Evolutionary conservation across 1,284 basidiomycete species (phyloP).

Genomic region (Ceratorhiza oryzae-sativae): DNA sequence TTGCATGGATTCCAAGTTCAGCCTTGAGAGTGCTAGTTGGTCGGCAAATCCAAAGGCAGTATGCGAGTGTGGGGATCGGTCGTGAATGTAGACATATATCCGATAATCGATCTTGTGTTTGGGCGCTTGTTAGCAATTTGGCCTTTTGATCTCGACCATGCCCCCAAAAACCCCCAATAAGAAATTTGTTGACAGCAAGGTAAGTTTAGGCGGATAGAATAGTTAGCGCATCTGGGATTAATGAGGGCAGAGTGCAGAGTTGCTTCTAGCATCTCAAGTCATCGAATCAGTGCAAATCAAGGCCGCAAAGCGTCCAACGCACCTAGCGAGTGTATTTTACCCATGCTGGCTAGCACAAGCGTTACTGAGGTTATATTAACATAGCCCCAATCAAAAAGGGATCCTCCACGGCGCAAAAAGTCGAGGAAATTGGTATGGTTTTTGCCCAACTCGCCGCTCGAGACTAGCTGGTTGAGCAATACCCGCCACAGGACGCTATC

Average conservation of each 20-base stretch:
- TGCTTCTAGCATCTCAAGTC: conserved; percentile 23
- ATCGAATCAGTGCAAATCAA: conserved; percentile 18
- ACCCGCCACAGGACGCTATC: conserved; percentile 1
- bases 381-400: neutral
- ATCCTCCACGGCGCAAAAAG: conserved; percentile 6
- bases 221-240: neutral
- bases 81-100: neutral
- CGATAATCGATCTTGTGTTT: neutral
- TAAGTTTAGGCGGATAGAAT: neutral
- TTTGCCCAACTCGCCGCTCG: neutral
- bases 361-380: neutral
- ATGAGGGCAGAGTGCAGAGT: neutral
- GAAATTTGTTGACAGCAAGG: conserved; percentile 33
- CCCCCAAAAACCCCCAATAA: conserved; percentile 12
- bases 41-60: neutral
- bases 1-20: neutral
- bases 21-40: neutral
- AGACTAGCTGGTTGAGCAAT: neutral
- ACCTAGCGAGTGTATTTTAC: neutral
- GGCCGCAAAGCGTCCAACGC: neutral
- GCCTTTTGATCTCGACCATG: conserved; percentile 1
- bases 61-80: neutral
- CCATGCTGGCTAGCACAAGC: neutral
- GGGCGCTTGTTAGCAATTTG: neutral
- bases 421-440: conserved; percentile 27